Percentiles rank a stretch among this genome's conserved stretches.
phyloP scores from a whole-genome alignment of 768 basidiomycete genomes.

The Rhodotorula diobovata region DNA sequence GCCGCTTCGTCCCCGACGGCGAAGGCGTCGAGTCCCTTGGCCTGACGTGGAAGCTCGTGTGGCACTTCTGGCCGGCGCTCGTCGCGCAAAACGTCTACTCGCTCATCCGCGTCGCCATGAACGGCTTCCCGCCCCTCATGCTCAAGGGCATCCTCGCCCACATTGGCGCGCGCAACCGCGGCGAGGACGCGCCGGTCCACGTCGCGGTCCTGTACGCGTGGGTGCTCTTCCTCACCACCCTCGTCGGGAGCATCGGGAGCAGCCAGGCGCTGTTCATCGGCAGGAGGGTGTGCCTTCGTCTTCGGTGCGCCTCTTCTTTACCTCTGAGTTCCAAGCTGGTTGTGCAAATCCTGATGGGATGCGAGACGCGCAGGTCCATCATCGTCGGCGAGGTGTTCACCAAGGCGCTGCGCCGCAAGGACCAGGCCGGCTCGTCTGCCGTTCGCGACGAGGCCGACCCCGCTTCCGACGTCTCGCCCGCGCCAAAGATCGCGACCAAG shows the following conservation, averaged over 20 bases:
- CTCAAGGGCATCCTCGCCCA: slow-evolving; percentile 48
- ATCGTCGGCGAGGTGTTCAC: slow-evolving; percentile 50
- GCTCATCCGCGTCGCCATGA: slow-evolving; percentile 44
- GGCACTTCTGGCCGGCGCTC: slow-evolving; percentile 21
- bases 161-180: slow-evolving; percentile 45
- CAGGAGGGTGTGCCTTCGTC: slow-evolving; percentile 45
- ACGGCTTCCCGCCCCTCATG: slow-evolving; percentile 49
- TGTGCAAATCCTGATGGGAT: no score
- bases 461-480: no score
- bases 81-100: slow-evolving; percentile 30
- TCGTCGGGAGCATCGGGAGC: slow-evolving; percentile 41
- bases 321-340: no score
- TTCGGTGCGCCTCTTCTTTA: neutral
- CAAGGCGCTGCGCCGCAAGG: slow-evolving; percentile 49
- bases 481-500: neutral
- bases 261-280: slow-evolving; percentile 48
- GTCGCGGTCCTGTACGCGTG: slow-evolving; percentile 49
- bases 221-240: slow-evolving; percentile 48
- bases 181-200: slow-evolving; percentile 44
- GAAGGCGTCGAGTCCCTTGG: slow-evolving; percentile 8
- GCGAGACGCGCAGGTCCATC: slow-evolving; percentile 46
- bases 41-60: slow-evolving; percentile 18
- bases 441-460: neutral
- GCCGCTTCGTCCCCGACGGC: neutral
- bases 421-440: slow-evolving; percentile 44